These are phyloP conservation scores for Hemerocallis citrina DNA, from an alignment of 106 monocot species.

Conservation along the genomic window DNA sequence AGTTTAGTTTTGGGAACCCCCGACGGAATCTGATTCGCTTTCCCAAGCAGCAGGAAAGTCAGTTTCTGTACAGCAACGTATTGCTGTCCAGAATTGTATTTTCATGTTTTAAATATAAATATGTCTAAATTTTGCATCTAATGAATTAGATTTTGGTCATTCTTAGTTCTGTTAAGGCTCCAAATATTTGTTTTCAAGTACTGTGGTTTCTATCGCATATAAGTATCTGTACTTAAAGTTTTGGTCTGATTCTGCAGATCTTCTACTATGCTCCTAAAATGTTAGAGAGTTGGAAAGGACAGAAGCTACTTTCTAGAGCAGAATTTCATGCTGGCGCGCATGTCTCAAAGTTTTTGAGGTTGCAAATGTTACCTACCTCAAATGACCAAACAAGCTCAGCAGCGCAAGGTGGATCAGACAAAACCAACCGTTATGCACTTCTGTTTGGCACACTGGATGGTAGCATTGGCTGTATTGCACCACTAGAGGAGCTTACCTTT, in stretches of 20 bases:
- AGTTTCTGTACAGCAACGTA: no score
- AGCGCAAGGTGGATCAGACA: constrained; percentile 58
- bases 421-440: constrained; percentile 89
- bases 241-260: constrained; percentile 45
- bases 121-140: no score
- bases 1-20: no score
- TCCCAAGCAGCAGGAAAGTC: no score
- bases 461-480: constrained; percentile 87
- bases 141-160: no score
- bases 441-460: constrained; percentile 89
- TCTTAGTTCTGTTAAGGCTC: no score
- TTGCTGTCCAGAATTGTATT: no score
- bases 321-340: constrained; percentile 93
- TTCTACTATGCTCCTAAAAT: constrained; percentile 98
- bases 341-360: constrained; percentile 77
- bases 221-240: no score
- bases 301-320: constrained; percentile 84
- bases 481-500: constrained; percentile 87
- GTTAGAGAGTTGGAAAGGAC: constrained; percentile 97
- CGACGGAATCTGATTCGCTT: no score
- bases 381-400: constrained; percentile 35
- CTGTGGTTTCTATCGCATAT: no score
- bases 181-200: no score
- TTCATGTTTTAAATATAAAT: no score
- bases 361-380: constrained; percentile 74